phyloP scores from a whole-genome alignment of 371 early-diverging fungal species.

The Mucor mucedo region DNA sequence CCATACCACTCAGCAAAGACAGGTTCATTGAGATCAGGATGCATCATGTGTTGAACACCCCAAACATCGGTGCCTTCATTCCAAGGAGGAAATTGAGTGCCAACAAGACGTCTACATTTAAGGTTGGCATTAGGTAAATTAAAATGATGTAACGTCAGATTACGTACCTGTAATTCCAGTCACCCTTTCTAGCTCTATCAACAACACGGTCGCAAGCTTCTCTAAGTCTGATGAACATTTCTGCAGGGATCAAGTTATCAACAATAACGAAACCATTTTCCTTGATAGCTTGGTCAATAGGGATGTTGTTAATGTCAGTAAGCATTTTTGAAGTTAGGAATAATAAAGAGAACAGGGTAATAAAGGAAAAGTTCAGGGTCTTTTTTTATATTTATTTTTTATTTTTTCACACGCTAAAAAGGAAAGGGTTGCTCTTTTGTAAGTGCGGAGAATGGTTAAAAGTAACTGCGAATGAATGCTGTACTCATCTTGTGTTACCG shows the following conservation, averaged over 20 bases:
- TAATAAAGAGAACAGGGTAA: slow-evolving; percentile 2
- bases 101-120: slow-evolving; percentile 48
- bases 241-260: slow-evolving; percentile 50
- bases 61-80: slow-evolving; percentile 58
- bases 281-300: slow-evolving; percentile 48
- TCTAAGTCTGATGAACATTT: slow-evolving; percentile 38
- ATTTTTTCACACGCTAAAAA: slow-evolving; percentile 3
- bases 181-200: slow-evolving; percentile 51
- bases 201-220: slow-evolving; percentile 57
- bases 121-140: neutral
- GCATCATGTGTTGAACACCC: slow-evolving; percentile 62
- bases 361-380: slow-evolving; percentile 1
- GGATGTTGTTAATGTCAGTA: slow-evolving; percentile 45
- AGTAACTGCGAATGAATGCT: no score
- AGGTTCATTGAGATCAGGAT: slow-evolving; percentile 57
- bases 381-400: neutral
- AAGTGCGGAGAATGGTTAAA: no score
- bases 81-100: slow-evolving; percentile 66
- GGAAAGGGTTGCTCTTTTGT: neutral
- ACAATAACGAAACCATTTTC: slow-evolving; percentile 59
- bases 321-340: slow-evolving; percentile 25
- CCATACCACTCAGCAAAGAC: slow-evolving; percentile 61
- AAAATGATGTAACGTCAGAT: neutral
- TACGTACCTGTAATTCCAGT: slow-evolving; percentile 55
- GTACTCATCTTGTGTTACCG: no score